These are phyloP conservation scores for Diaporthe vexans DNA, from an alignment of 2,329 filamentous ascomycete species.

Conservation along the genomic window DNA sequence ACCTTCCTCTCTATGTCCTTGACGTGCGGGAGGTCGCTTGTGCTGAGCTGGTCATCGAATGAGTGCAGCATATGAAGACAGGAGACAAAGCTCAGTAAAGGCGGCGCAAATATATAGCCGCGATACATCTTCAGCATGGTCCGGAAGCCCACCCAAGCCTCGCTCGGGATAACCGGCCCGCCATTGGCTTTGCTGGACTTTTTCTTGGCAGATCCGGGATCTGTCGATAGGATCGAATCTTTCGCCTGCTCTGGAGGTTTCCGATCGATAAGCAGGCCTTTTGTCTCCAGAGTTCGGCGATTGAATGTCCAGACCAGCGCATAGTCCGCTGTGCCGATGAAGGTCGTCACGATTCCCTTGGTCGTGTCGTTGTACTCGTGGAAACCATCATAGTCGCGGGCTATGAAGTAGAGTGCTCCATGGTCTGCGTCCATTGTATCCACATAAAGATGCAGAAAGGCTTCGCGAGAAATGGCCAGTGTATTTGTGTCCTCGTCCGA, in stretches of 20 bases:
- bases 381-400: slow-evolving; percentile 47
- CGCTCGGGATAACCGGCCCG: slow-evolving; percentile 22
- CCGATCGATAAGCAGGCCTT: slow-evolving; percentile 45
- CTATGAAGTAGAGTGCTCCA: slow-evolving; percentile 46
- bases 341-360: slow-evolving; percentile 43
- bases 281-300: slow-evolving; percentile 40
- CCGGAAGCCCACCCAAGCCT: slow-evolving; percentile 43
- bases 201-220: slow-evolving; percentile 25
- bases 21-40: slow-evolving; percentile 38
- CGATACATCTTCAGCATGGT: slow-evolving; percentile 44
- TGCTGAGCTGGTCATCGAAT: slow-evolving; percentile 45
- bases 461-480: slow-evolving; percentile 44
- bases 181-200: slow-evolving; percentile 23
- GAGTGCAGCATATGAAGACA: slow-evolving; percentile 44
- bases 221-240: background rate
- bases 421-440: slow-evolving; percentile 45
- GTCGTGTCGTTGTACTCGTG: slow-evolving; percentile 44
- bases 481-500: slow-evolving; percentile 33
- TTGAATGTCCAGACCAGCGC: slow-evolving; percentile 48
- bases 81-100: slow-evolving; percentile 45
- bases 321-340: slow-evolving; percentile 46
- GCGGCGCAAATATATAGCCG: slow-evolving; percentile 43
- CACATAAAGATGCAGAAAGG: slow-evolving; percentile 45
- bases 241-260: slow-evolving; percentile 37
- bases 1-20: slow-evolving; percentile 43